Conservation (phyloP, 805 yeast species). For the Candida wancherniae region DNA sequence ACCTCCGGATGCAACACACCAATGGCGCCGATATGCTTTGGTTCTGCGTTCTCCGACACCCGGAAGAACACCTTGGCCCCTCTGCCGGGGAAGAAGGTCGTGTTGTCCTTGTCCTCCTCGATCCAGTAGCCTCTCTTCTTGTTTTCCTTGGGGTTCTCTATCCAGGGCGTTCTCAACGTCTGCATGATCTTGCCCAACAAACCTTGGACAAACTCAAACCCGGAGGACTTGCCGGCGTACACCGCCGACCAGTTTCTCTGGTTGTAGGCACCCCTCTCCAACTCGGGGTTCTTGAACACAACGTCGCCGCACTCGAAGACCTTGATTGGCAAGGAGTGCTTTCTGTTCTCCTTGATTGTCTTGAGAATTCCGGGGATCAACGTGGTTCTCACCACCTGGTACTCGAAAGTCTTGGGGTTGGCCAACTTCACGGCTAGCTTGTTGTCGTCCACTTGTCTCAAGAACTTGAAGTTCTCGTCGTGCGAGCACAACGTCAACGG, state of each 20-base stretch:
- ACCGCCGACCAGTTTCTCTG: slow-evolving; percentile 95
- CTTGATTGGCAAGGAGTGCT: slow-evolving; percentile 89
- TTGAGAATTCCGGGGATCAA: slow-evolving; percentile 91
- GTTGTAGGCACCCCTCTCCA: slow-evolving; percentile 88
- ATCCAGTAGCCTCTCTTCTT: slow-evolving; percentile 81
- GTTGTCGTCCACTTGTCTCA: slow-evolving; percentile 68
- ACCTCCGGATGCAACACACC: slow-evolving; percentile 98
- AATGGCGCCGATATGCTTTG: slow-evolving; percentile 66
- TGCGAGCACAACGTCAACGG: slow-evolving; percentile 95
- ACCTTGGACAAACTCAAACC: slow-evolving; percentile 94
- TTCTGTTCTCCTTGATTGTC: slow-evolving; percentile 93
- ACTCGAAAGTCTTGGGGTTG: slow-evolving; percentile 94
- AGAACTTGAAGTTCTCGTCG: slow-evolving; percentile 90
- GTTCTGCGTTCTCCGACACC: slow-evolving; percentile 52
- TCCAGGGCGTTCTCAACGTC: slow-evolving; percentile 87
- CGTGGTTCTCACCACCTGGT: slow-evolving; percentile 96
- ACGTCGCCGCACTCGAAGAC: slow-evolving; percentile 96
- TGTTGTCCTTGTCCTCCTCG: slow-evolving; percentile 59
- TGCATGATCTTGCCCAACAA: slow-evolving; percentile 92
- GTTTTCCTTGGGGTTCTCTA: slow-evolving; percentile 48
- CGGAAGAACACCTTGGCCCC: slow-evolving; percentile 86
- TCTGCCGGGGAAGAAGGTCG: slow-evolving; percentile 93
- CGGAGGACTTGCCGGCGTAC: slow-evolving; percentile 90
- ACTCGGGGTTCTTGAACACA: slow-evolving; percentile 70
- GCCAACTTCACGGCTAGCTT: slow-evolving; percentile 84